These are phyloP conservation scores for Syncephalastrum monosporum DNA, from an alignment of 371 early-diverging fungal genomes.

Conservation along the genomic window DNA sequence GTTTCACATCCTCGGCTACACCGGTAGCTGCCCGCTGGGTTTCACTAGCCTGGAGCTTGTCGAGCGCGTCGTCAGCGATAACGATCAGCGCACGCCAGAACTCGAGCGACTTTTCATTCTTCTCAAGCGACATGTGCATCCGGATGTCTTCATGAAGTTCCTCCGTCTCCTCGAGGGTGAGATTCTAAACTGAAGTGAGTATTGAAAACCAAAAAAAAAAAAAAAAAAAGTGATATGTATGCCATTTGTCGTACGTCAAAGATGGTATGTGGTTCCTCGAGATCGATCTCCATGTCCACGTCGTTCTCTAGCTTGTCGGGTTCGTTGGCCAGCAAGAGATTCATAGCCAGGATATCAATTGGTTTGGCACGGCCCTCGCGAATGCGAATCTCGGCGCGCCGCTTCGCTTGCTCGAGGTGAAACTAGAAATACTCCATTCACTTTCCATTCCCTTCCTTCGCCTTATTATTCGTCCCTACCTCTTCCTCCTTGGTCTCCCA, in stretches of 20 bases:
- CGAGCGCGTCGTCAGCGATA: constrained; percentile 74
- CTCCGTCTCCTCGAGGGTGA: constrained; percentile 65
- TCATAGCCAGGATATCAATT: constrained; percentile 91
- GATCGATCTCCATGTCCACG: constrained; percentile 76
- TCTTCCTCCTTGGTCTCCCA: constrained; percentile 92
- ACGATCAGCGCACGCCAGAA: constrained; percentile 88
- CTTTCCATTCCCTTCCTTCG: background rate
- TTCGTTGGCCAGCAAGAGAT: constrained; percentile 75
- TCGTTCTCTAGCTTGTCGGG: constrained; percentile 70
- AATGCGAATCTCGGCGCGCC: constrained; percentile 89
- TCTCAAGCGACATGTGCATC: constrained; percentile 83
- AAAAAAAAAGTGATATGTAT: too few species aligned
- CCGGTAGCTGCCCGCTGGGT: constrained; percentile 27
- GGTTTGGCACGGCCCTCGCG: constrained; percentile 86
- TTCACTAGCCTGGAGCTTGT: constrained; percentile 41
- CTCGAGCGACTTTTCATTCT: constrained; percentile 63
- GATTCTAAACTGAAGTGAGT: constrained; percentile 32
- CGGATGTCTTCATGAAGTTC: constrained; percentile 85
- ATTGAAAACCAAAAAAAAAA: too few species aligned
- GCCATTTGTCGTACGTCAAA: constrained; percentile 56
- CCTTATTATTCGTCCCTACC: constrained; percentile 16
- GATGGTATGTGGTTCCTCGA: constrained; percentile 86
- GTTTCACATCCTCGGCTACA: constrained; percentile 45
- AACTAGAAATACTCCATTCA: constrained; percentile 46
- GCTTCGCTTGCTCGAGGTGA: constrained; percentile 86